Evolutionary conservation across 345 rosid species (phyloP), one percentile per base, ranked within the genome.

Genomic region (Linum trigynum): DNA sequence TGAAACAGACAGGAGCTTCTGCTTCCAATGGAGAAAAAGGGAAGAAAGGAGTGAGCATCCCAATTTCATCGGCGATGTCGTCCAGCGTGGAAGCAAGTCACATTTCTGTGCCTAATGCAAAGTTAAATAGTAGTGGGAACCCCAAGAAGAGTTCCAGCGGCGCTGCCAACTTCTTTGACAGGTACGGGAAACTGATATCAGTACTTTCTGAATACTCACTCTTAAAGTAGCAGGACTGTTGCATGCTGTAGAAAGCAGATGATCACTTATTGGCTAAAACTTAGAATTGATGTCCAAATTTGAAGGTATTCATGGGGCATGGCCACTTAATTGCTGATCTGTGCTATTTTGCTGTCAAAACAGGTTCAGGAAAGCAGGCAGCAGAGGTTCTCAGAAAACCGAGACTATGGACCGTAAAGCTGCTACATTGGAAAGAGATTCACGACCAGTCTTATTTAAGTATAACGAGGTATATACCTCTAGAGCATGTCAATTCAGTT

Each of bases 391-490:
- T 69, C 73, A 63, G 69, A 66, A 72, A 71, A 62, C 78, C 53
- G 84, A 81, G 71, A 69, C 58, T 64, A 77, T 67, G 36, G 76
- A 40, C 43, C 77, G 67, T 63, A 81, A 77, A 71, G 63, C 70
- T 58, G 72, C 76, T 58, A 78, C 86, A 12, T 78, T 67, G 5
- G 80, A 79, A 69, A 88, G 90, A 82, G 88, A 88, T 70, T 78
- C 77, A 38, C 86, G 79, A 3, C 98, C 97, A 65, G 67, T 90
- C 73, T 81, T 92, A 68, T 92, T 90, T 78, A 90, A 86, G 81
- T 92, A 73, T 65, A 92, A 92, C 65, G 99, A 92, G 96, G 99
- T 90, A 77, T 90, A 77, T 57, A 64, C 57, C 39, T 64, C 72
- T 67, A 7, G 1, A 43, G 2, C 50, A 43, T 43, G 50, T 43